These are phyloP conservation scores for Trifolium dubium DNA, from an alignment of 306 rosid species.

Conservation along the genomic window DNA sequence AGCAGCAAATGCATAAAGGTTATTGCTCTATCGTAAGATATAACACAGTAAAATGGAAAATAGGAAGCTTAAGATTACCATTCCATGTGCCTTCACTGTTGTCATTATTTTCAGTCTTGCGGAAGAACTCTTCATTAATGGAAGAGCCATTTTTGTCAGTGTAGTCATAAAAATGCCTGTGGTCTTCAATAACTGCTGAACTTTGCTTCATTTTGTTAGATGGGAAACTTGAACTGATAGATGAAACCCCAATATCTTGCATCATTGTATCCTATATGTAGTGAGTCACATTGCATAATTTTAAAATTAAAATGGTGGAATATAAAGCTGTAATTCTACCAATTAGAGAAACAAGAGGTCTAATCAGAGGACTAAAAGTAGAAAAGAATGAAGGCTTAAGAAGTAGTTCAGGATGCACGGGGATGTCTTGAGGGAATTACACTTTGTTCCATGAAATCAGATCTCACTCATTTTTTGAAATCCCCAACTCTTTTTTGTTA, in stretches of 20 bases:
- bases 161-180: constrained; percentile 43
- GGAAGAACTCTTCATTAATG: constrained; percentile 51
- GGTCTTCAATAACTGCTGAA: constrained; percentile 42
- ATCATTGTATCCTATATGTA: constrained; percentile 69
- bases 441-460: background rate
- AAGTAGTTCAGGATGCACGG: background rate
- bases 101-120: constrained; percentile 44
- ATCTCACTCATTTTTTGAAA: background rate
- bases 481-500: background rate
- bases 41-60: constrained; percentile 7
- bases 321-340: constrained; percentile 14
- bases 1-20: constrained; percentile 26
- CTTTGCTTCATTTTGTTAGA: constrained; percentile 49
- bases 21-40: background rate
- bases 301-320: constrained; percentile 32
- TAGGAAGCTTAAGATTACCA: constrained; percentile 51
- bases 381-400: background rate
- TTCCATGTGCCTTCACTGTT: constrained; percentile 56
- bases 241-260: constrained; percentile 57
- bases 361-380: background rate
- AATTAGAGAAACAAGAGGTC: constrained; percentile 19
- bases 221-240: constrained; percentile 52
- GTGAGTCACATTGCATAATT: constrained; percentile 37
- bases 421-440: background rate
- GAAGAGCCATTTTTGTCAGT: constrained; percentile 45